Evolutionary conservation across 1,284 basidiomycete species (phyloP).

Genomic region (Thelephora terrestris): DNA sequence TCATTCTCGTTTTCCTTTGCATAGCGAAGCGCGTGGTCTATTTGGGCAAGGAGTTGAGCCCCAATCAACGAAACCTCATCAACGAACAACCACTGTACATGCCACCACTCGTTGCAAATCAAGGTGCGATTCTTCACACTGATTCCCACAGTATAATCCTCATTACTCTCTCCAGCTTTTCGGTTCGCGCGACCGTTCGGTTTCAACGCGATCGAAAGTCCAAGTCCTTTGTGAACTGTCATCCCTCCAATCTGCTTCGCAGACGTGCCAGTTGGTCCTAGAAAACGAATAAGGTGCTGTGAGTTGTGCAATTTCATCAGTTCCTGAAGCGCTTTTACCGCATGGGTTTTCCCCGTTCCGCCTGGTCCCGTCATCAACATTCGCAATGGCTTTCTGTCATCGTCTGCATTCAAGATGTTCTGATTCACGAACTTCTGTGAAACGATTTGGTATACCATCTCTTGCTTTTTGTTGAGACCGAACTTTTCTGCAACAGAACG

Average conservation of each 20-base stretch:
- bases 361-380: no score
- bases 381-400: constrained; percentile 6
- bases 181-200: constrained; percentile 7
- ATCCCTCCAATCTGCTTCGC: constrained; percentile 17
- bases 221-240: constrained; percentile 18
- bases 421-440: no score
- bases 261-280: constrained; percentile 22
- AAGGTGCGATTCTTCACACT: not conserved
- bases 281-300: constrained; percentile 14
- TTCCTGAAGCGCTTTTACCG: constrained; percentile 15
- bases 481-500: not conserved
- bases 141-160: constrained; percentile 5
- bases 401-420: no score
- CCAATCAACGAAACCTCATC: constrained; percentile 14
- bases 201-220: constrained; percentile 6
- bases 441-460: not conserved
- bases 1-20: constrained; percentile 12
- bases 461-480: constrained; percentile 1
- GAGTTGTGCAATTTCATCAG: constrained; percentile 15
- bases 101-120: constrained; percentile 6
- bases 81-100: constrained; percentile 9
- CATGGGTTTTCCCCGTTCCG: no score
- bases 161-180: constrained; percentile 6
- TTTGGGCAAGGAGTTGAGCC: constrained; percentile 3
- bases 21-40: constrained; percentile 12